phyloP scores from a whole-genome alignment of 2,329 filamentous ascomycete genomes.

The Delphinella strobiligena region DNA sequence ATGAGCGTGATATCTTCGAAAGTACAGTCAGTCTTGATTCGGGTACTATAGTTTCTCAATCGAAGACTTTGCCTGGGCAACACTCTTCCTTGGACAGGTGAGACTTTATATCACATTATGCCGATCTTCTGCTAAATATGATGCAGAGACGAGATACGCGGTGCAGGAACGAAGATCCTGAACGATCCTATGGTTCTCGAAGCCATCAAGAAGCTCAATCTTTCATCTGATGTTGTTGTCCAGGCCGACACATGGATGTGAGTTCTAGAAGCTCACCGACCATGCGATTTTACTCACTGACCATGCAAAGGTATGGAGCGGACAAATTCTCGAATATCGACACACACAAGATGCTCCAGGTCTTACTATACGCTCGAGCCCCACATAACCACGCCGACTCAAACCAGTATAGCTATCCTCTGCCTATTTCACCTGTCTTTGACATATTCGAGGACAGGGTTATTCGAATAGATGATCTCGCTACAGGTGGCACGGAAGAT shows the following conservation, averaged over 20 bases:
- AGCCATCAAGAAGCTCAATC: constrained; percentile 1
- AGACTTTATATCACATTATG: neutral
- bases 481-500: constrained; percentile 1
- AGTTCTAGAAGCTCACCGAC: too few relatives aligned
- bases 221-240: neutral
- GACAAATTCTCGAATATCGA: neutral
- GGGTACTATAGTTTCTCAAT: neutral
- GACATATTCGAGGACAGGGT: constrained; percentile 2
- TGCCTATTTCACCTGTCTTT: constrained; percentile 1
- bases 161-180: neutral
- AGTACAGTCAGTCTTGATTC: constrained; percentile 2
- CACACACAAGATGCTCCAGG: constrained; percentile 1
- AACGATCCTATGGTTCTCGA: constrained; percentile 1
- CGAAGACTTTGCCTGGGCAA: neutral
- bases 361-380: constrained; percentile 1
- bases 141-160: neutral
- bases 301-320: too few relatives aligned
- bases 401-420: constrained; percentile 2
- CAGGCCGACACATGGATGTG: constrained; percentile 3
- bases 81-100: constrained; percentile 1
- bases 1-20: constrained; percentile 1
- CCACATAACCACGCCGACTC: neutral
- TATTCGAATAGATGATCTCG: constrained; percentile 1
- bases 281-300: too few relatives aligned
- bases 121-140: neutral